Evolutionary conservation across 75 land plant species (phyloP).

Genomic region (Adiantum capillusveneris): DNA sequence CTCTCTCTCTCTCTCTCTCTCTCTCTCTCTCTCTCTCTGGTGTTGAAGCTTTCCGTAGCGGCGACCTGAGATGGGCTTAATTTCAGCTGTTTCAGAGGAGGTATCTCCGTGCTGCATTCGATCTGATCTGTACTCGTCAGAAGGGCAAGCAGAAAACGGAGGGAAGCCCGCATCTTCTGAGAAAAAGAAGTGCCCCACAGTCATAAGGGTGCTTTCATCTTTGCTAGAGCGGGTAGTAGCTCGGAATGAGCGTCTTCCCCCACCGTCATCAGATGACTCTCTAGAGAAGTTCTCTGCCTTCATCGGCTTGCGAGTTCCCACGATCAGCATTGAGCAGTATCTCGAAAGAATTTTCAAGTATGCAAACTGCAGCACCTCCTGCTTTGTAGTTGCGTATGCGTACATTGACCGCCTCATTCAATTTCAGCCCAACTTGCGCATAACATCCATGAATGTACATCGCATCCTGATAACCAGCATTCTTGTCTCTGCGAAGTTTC

Average conservation of each 20-base stretch:
- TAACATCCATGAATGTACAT: constrained; percentile 51
- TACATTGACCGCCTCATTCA: constrained; percentile 67
- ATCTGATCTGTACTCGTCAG: constrained; percentile 33
- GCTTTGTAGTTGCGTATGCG: constrained; percentile 67
- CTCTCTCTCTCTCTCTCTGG: too few species aligned
- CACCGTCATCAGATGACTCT: background rate
- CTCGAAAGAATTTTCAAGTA: constrained; percentile 69
- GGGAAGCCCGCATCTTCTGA: background rate
- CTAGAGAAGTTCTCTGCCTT: constrained; percentile 21
- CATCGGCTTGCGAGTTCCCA: constrained; percentile 37
- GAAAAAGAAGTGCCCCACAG: constrained; percentile 3
- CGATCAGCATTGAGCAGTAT: constrained; percentile 49
- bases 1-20: too few species aligned
- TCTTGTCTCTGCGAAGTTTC: constrained; percentile 70
- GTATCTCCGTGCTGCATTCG: constrained; percentile 51
- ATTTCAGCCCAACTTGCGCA: constrained; percentile 26
- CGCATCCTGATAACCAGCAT: constrained; percentile 67
- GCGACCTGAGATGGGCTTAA: too few species aligned
- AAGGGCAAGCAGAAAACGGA: constrained; percentile 13
- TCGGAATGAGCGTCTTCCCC: constrained; percentile 36
- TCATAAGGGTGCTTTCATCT: constrained; percentile 54
- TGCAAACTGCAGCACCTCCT: constrained; percentile 48
- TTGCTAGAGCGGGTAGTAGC: constrained; percentile 53
- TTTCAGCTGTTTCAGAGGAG: too few species aligned
- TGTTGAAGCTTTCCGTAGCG: too few species aligned